Percentiles rank a stretch among this genome's conserved stretches.
phyloP scores from a whole-genome alignment of 768 basidiomycete genomes.

The Xerocomellus amylosporus region DNA sequence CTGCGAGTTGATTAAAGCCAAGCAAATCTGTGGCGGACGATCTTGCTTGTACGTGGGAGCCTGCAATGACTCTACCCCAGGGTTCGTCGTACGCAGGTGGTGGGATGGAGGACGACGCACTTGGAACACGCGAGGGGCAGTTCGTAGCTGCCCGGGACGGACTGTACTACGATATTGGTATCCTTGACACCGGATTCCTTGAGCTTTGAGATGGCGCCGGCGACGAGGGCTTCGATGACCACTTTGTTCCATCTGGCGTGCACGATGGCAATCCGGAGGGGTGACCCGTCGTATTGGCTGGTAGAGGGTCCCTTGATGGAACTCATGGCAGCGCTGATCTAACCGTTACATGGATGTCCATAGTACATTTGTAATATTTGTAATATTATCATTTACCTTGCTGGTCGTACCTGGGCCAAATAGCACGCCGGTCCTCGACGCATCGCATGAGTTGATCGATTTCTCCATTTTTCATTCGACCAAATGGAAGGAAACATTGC shows the following conservation, averaged over 20 bases:
- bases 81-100: constrained; percentile 4
- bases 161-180: constrained; percentile 85
- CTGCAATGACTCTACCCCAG: constrained; percentile 75
- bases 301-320: constrained; percentile 77
- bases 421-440: neutral
- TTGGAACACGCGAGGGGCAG: constrained; percentile 82
- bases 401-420: no score
- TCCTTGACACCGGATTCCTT: constrained; percentile 85
- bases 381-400: no score
- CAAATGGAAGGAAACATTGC: constrained; percentile 51
- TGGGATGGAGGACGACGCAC: constrained; percentile 44
- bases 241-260: constrained; percentile 94
- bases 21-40: constrained; percentile 77
- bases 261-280: constrained; percentile 84
- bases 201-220: constrained; percentile 76
- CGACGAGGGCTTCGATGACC: constrained; percentile 82
- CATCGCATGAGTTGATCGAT: constrained; percentile 2
- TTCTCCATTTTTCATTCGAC: neutral
- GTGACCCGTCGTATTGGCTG: constrained; percentile 70
- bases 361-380: no score
- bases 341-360: no score
- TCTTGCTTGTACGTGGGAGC: constrained; percentile 76
- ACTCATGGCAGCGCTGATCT: constrained; percentile 15
- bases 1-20: constrained; percentile 47
- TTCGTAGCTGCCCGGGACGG: constrained; percentile 94